Conservation (phyloP, 106 monocot genomes). For the Acorus gramineus region DNA sequence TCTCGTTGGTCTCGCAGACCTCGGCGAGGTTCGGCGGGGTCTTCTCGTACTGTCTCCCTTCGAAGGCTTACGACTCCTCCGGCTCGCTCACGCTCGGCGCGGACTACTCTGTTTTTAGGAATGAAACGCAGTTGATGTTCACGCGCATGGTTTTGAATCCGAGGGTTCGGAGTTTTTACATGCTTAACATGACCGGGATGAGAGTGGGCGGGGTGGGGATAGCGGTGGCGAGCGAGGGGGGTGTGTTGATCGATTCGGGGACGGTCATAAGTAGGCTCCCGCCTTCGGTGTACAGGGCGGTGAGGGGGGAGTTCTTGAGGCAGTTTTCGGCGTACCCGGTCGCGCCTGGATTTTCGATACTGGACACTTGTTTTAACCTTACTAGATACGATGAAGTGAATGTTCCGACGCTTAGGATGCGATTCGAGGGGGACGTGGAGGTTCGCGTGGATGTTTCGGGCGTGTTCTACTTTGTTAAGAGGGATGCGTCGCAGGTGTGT, state of each 20-base stretch:
- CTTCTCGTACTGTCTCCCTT: constrained; percentile 78
- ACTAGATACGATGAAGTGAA: constrained; percentile 37
- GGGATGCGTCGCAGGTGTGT: constrained; percentile 75
- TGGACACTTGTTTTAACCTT: constrained; percentile 71
- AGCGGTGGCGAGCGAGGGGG: constrained; percentile 22
- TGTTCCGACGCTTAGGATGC: constrained; percentile 49
- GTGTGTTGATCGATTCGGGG: constrained; percentile 66
- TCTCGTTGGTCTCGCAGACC: constrained; percentile 62
- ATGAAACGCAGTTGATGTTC: constrained; percentile 39
- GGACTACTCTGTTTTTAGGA: constrained; percentile 32
- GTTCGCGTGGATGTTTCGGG: constrained; percentile 55
- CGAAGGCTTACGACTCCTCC: constrained; percentile 29
- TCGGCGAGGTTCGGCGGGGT: constrained; percentile 32
- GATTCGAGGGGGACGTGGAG: constrained; percentile 49
- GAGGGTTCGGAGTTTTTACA: constrained; percentile 41
- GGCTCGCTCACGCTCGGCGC: constrained; percentile 56
- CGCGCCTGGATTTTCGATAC: constrained; percentile 46
- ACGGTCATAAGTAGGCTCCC: constrained; percentile 68
- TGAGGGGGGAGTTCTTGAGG: constrained; percentile 49
- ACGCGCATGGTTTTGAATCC: constrained; percentile 39
- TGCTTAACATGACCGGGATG: constrained; percentile 56
- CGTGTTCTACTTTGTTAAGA: constrained; percentile 60
- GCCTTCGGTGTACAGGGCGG: constrained; percentile 53
- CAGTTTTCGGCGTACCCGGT: constrained; percentile 47
- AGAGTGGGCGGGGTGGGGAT: constrained; percentile 44